These are phyloP conservation scores for Dipsacomyces acuminosporus DNA, from an alignment of 371 early-diverging fungal genomes.

Conservation along the genomic window DNA sequence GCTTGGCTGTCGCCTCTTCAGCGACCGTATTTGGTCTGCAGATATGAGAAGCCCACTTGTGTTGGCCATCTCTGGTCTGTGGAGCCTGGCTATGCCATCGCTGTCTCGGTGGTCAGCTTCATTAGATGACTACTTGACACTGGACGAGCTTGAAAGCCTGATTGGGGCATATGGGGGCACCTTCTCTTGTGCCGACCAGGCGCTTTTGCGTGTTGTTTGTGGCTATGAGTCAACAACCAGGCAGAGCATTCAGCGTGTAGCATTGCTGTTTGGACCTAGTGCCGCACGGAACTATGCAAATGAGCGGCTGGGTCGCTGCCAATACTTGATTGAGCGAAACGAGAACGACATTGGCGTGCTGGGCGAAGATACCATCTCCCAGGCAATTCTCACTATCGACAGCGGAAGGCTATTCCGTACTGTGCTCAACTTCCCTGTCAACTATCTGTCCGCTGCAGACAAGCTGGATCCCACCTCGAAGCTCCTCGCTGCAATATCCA, in stretches of 20 bases:
- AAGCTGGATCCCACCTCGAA: not conserved
- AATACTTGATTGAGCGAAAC: constrained; percentile 30
- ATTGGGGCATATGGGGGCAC: constrained; percentile 36
- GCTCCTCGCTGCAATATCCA: not conserved
- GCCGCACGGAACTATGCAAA: constrained; percentile 13
- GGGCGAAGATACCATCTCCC: constrained; percentile 18
- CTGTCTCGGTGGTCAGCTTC: constrained; percentile 38
- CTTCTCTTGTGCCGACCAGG: constrained; percentile 10
- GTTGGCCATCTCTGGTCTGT: constrained; percentile 15
- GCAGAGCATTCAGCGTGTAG: constrained; percentile 36
- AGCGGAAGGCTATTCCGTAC: constrained; percentile 19
- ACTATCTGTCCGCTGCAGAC: not conserved
- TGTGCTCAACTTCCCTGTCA: constrained; percentile 27
- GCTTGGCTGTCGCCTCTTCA: constrained; percentile 28
- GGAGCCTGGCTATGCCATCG: constrained; percentile 27
- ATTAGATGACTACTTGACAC: constrained; percentile 26
- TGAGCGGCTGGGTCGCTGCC: constrained; percentile 19
- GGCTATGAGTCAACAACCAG: constrained; percentile 30
- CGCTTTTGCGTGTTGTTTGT: constrained; percentile 18
- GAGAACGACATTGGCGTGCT: constrained; percentile 36
- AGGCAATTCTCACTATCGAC: constrained; percentile 25
- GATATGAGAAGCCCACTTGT: constrained; percentile 9
- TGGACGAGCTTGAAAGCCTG: constrained; percentile 40
- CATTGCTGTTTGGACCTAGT: constrained; percentile 28
- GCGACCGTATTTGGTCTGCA: constrained; percentile 6